A percentile compares a stretch with the other conserved stretches of the same genome.
These are phyloP conservation scores for Gaultheria prostrata DNA, from an alignment of 148 eudicot genomes.

Conservation along the genomic window DNA sequence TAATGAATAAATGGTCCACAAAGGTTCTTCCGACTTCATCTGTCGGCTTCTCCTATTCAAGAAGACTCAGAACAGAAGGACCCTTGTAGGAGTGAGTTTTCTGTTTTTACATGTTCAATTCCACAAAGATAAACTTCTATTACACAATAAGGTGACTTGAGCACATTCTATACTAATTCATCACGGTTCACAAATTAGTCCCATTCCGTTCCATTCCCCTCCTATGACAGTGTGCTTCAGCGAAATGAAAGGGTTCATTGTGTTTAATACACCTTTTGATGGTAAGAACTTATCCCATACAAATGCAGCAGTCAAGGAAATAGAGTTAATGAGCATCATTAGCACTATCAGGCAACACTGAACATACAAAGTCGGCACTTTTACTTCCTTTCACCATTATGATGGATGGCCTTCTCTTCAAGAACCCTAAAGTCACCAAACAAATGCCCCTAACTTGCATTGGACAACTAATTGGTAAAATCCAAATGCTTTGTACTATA, in stretches of 20 bases:
- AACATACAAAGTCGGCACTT: neutral
- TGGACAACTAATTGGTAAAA: too few species aligned
- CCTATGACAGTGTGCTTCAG: neutral
- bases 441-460: neutral
- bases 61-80: neutral
- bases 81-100: neutral
- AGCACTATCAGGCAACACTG: neutral
- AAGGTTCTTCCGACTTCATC: neutral
- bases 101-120: neutral
- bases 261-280: neutral
- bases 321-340: neutral
- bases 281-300: neutral
- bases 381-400: neutral
- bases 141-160: neutral
- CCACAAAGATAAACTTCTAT: neutral
- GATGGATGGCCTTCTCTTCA: neutral
- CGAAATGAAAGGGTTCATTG: neutral
- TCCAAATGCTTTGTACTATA: neutral
- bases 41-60: neutral
- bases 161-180: neutral
- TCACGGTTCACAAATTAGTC: neutral
- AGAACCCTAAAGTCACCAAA: neutral
- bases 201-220: neutral
- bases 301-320: neutral
- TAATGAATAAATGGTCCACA: neutral